These are phyloP conservation scores for Fusarium nematophilum DNA, from an alignment of 2,329 filamentous ascomycete species.

Conservation along the genomic window DNA sequence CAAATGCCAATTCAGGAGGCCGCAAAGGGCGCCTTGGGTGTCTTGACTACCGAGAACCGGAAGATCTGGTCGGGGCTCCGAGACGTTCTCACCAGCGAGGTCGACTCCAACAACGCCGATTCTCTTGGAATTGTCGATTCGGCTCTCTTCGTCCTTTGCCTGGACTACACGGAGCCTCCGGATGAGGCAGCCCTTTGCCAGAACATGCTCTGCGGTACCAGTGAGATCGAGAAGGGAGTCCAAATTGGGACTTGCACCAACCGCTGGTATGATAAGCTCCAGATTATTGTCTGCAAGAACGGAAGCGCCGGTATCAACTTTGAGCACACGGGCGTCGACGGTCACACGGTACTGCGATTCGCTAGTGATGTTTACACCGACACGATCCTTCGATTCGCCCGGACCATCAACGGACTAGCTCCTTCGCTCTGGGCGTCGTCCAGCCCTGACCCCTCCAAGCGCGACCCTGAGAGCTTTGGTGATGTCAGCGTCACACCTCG, in stretches of 20 bases:
- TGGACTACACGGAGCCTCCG: slow-evolving; percentile 90
- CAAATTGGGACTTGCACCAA: slow-evolving; percentile 99
- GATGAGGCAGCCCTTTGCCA: slow-evolving; percentile 89
- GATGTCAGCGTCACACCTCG: slow-evolving; percentile 94
- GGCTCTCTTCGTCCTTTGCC: slow-evolving; percentile 89
- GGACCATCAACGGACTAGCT: slow-evolving; percentile 93
- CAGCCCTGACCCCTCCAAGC: slow-evolving; percentile 91
- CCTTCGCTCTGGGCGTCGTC: slow-evolving; percentile 91
- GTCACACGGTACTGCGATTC: slow-evolving; percentile 95
- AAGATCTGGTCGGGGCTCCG: slow-evolving; percentile 95
- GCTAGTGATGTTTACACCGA: slow-evolving; percentile 97
- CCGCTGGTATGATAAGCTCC: slow-evolving; percentile 98
- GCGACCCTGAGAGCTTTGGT: slow-evolving; percentile 90
- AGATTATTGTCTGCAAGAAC: slow-evolving; percentile 99
- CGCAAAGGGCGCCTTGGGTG: slow-evolving; percentile 92
- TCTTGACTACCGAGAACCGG: slow-evolving; percentile 94
- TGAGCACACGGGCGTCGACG: slow-evolving; percentile 97
- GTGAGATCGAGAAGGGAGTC: slow-evolving; percentile 89
- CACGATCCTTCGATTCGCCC: slow-evolving; percentile 94
- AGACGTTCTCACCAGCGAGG: slow-evolving; percentile 86
- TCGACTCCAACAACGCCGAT: slow-evolving; percentile 93
- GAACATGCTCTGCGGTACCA: slow-evolving; percentile 98
- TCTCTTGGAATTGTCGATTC: slow-evolving; percentile 96
- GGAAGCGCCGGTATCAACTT: slow-evolving; percentile 99
- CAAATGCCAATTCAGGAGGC: slow-evolving; percentile 92